Base-by-base conservation (phyloP, 2,329 filamentous ascomycete species). In the Calycina marina region DNA sequence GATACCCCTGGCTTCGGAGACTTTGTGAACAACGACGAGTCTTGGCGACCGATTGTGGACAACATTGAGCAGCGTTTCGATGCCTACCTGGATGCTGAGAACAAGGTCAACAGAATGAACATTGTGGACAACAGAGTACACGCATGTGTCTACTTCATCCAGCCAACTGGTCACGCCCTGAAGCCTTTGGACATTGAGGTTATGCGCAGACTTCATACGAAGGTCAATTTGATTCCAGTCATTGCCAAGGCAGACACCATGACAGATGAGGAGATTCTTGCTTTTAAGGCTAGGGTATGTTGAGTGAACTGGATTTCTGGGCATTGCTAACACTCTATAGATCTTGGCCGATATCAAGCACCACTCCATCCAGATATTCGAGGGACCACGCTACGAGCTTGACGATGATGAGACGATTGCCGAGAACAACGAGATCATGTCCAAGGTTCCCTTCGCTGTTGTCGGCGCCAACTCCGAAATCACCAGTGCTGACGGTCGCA, bases 41-140 rank as follows among this genome's bases (percentile, higher is more conserved):
- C 90, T 16, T 98, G 90, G 90, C 77, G 90, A 54, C 90, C 90
- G 36, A 98, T 98, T 61, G 79, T 94, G 51, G 90, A 98, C 69
- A 96, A 96, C 69, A 96, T 98, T 53, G 90, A 98, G 69, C 85
- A 93, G 70, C 82, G 90, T 48, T 98, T 90, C 55, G 90, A 98
- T 61, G 86, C 90, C 33, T 98, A 96, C 61, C 71, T 98, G 38
- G 90, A 98, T 61, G 88, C 90, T 28, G 90, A 98, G 72, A 98
- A 98, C 76, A 98, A 96, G 74, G 85, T 98, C 58, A 98, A 98
- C 70, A 84, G 90, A 52, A 93, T 94, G 77, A 98, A 98, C 72
- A 96, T 96, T 59, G 80, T 98, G 42, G 90, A 98, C 65, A 98
- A 96, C 71, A 82, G 90, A 51, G 92, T 98, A 43, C 90, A 98